Conservation (phyloP, 345 rosid genomes). For the Odontarrhena argentea region DNA sequence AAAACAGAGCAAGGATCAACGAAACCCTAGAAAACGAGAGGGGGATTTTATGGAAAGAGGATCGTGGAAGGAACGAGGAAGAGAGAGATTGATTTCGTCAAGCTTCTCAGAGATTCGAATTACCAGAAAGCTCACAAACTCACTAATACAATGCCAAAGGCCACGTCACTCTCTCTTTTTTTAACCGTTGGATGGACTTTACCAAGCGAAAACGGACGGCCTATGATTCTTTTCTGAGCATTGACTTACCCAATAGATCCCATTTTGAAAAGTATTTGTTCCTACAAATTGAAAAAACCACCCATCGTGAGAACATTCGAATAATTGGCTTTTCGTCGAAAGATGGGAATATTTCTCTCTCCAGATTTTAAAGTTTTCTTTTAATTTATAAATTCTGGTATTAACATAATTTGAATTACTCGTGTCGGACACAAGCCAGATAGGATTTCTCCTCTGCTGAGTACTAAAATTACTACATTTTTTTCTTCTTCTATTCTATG, state of each 20-base stretch:
- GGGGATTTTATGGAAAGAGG: conserved; percentile 8
- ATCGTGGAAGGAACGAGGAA: conserved; percentile 18
- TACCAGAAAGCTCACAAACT: background rate
- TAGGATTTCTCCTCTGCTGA: conserved; percentile 14
- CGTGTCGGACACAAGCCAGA: conserved; percentile 7
- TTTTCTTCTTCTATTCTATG: background rate
- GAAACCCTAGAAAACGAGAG: conserved; percentile 16
- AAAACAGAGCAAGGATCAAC: conserved; percentile 2
- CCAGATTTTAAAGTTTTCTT: background rate
- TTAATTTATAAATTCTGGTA: background rate
- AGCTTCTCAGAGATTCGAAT: background rate
- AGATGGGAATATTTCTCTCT: conserved; percentile 27
- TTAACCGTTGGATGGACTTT: conserved; percentile 29
- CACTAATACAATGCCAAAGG: conserved; percentile 23
- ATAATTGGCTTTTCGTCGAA: conserved; percentile 30
- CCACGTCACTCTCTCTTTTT: background rate
- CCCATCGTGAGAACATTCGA: conserved; percentile 40
- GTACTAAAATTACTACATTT: conserved; percentile 2
- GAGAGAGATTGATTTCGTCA: conserved; percentile 13
- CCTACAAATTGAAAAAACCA: conserved; percentile 18
- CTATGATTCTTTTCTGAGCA: background rate
- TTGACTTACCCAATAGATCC: background rate
- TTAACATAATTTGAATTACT: conserved; percentile 1
- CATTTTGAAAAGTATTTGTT: background rate
- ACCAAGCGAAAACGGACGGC: conserved; percentile 1